Percentiles rank a stretch among this genome's conserved stretches.
These are phyloP conservation scores for Colletotrichum brevisporum DNA, from an alignment of 2,329 filamentous ascomycete genomes.

Conservation along the genomic window DNA sequence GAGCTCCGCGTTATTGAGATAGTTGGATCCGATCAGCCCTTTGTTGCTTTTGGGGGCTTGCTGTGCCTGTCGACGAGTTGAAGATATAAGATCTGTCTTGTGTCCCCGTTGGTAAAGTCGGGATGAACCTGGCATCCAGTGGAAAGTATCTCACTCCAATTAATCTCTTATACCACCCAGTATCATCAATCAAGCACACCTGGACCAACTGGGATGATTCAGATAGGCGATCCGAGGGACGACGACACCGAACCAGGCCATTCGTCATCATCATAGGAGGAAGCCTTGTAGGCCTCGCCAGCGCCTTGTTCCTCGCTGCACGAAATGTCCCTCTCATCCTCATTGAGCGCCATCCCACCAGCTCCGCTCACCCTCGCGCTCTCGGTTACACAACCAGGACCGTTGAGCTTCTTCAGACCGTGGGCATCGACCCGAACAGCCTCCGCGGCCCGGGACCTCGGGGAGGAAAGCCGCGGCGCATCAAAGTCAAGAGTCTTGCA, in stretches of 20 bases:
- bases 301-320: slow-evolving; percentile 53
- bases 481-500: slow-evolving; percentile 43
- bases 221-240: no score
- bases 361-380: slow-evolving; percentile 54
- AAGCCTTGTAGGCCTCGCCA: slow-evolving; percentile 55
- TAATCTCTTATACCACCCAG: no score
- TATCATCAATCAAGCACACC: no score
- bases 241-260: slow-evolving; percentile 4
- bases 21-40: no score
- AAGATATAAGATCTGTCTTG: no score
- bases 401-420: slow-evolving; percentile 52
- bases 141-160: no score
- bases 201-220: no score
- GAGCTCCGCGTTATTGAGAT: no score
- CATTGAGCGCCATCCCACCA: slow-evolving; percentile 53
- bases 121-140: no score
- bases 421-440: slow-evolving; percentile 44
- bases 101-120: no score
- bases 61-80: no score
- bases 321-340: slow-evolving; percentile 50
- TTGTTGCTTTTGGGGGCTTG: no score
- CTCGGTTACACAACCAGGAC: slow-evolving; percentile 54
- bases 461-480: slow-evolving; percentile 42
- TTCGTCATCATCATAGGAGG: slow-evolving; percentile 55
- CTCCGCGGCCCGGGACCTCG: slow-evolving; percentile 36